phyloP scores from a whole-genome alignment of 495 filamentous ascomycete species.

The Parachaetomium inaequale region DNA sequence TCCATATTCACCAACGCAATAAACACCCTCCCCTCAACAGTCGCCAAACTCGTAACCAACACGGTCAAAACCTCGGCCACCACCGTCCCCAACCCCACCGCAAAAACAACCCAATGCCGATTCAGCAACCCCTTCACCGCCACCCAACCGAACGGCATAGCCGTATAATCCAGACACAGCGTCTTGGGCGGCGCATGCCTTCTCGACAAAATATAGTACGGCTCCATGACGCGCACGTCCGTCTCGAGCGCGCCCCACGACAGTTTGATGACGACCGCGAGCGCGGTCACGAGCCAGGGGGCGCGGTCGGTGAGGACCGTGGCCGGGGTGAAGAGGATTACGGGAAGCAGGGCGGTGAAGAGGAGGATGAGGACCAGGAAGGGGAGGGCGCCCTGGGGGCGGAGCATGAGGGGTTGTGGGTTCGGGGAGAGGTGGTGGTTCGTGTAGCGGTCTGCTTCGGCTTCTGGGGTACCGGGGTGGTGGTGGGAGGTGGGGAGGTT shows the following conservation, averaged over 20 bases:
- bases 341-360: conserved; percentile 51
- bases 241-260: conserved; percentile 67
- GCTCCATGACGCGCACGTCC: conserved; percentile 69
- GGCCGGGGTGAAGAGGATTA: conserved; percentile 55
- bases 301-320: conserved; percentile 54
- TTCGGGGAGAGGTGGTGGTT: conserved; percentile 47
- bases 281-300: conserved; percentile 60
- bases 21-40: conserved; percentile 56
- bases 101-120: conserved; percentile 58
- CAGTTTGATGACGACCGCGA: conserved; percentile 64
- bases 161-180: conserved; percentile 68
- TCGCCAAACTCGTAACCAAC: conserved; percentile 58
- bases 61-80: conserved; percentile 67
- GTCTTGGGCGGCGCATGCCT: conserved; percentile 60
- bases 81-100: conserved; percentile 59
- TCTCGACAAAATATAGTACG: conserved; percentile 63
- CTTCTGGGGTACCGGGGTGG: conserved; percentile 21
- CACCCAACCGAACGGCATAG: conserved; percentile 63
- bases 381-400: conserved; percentile 53
- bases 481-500: neutral
- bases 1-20: conserved; percentile 24
- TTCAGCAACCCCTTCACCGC: conserved; percentile 58
- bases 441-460: conserved; percentile 39
- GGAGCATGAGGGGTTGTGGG: conserved; percentile 68
- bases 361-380: conserved; percentile 50